A percentile compares a stretch with the other conserved stretches of the same genome.
Conservation (phyloP, 352 stramenopile species). For the Globisporangium megalacanthum region DNA sequence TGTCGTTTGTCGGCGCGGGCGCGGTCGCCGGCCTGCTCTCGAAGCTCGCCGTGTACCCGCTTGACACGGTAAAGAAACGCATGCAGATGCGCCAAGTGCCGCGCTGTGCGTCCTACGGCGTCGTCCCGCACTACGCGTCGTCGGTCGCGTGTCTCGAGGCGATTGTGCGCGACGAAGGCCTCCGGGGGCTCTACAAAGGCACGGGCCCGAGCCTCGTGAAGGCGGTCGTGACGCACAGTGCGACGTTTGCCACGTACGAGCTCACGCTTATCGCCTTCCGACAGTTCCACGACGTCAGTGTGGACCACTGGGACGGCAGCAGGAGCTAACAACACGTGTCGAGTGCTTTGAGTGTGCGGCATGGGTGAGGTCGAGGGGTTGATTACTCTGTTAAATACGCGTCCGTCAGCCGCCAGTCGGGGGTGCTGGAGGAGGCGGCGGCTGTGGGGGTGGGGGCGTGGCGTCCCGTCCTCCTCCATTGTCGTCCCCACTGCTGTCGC, state of each 20-base stretch:
- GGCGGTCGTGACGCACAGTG: slow-evolving; percentile 70
- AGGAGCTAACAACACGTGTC: not conserved
- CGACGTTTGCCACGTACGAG: slow-evolving; percentile 77
- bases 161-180: slow-evolving; percentile 58
- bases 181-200: slow-evolving; percentile 74
- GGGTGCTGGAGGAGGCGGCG: not conserved
- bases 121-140: slow-evolving; percentile 60
- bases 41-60: slow-evolving; percentile 92
- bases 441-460: too few relatives aligned
- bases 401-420: not conserved
- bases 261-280: slow-evolving; percentile 37
- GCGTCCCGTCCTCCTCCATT: not conserved
- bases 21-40: slow-evolving; percentile 85
- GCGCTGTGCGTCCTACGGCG: slow-evolving; percentile 51
- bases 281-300: slow-evolving; percentile 9
- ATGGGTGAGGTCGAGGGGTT: not conserved
- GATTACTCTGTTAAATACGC: slow-evolving; percentile 3
- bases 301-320: not conserved
- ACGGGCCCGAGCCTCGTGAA: slow-evolving; percentile 76
- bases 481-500: slow-evolving; percentile 10
- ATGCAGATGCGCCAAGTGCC: slow-evolving; percentile 88
- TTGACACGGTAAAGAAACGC: slow-evolving; percentile 96
- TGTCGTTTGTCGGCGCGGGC: slow-evolving; percentile 74
- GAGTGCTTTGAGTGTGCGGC: not conserved
- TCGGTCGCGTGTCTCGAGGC: slow-evolving; percentile 55